Conservation (phyloP, 73 alveolate genomes). For the Tetrahymena thermophila region DNA sequence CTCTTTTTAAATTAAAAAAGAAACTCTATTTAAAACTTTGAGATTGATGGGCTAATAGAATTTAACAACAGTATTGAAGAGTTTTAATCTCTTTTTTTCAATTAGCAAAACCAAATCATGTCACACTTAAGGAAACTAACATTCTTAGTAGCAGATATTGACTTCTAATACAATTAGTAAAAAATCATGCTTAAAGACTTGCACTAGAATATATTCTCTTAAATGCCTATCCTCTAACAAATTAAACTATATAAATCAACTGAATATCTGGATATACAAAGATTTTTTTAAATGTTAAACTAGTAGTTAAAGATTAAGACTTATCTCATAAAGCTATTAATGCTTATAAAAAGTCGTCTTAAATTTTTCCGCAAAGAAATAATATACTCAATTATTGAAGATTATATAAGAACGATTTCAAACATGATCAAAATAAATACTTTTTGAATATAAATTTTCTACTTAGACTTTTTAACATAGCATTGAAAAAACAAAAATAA, state of each 20-base stretch:
- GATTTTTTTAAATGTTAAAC: neutral
- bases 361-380: neutral
- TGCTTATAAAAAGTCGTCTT: neutral
- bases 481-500: neutral
- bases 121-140: neutral
- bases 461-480: too few species aligned
- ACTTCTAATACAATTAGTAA: neutral
- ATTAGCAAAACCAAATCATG: neutral
- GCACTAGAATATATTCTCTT: neutral
- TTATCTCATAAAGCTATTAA: neutral
- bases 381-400: neutral
- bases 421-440: neutral
- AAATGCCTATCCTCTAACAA: neutral
- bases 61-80: neutral
- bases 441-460: neutral
- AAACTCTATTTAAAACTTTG: neutral
- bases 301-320: neutral
- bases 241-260: neutral
- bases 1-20: neutral
- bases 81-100: neutral
- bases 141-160: neutral
- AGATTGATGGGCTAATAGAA: neutral
- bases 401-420: neutral
- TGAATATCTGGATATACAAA: neutral
- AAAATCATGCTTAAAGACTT: neutral